Base-by-base conservation (phyloP, 2,329 filamentous ascomycete species). In the Cladosporium austrohemisphaericum region DNA sequence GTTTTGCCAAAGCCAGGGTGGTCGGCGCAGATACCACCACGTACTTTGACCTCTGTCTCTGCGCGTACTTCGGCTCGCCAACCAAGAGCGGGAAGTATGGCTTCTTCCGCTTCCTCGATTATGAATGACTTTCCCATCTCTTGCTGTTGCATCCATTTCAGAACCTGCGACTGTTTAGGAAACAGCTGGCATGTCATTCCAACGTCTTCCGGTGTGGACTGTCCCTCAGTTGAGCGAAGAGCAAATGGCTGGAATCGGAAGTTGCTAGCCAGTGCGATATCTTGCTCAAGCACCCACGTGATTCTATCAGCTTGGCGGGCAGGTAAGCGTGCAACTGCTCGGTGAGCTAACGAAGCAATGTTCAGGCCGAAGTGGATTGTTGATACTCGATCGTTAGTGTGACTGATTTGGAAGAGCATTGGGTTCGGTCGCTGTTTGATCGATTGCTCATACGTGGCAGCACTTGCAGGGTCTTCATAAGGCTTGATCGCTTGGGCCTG, bases 1-100 rank as follows among this genome's bases (percentile, higher is more conserved):
- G 83, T 86, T 58, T 87, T 86, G 0, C 84, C 84, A 58, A 83
- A 86, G 0, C 80, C 82, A 26, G 84, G 80, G 36, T 79, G 72
- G 57, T 85, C 81, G 2, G 81, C 81, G 26, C 85, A 69, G 14
- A 86, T 71, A 4, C 83, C 83, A 10, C 83, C 83, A 14, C 72
- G 74, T 32, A 83, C 53, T 25, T 52, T 28, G 45, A 69, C 41
- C n/a, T 62, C 19, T 28, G 69, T 61, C 51, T 72, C 57, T n/a
- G 73, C 76, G n/a, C 63, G 66, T 1, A 70, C 80, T 60, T 84
- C 81, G 2, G 74, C 73, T 50, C 78, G 74, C 77, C 80, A 85
- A 9, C 75, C 56, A 0, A 60, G 47, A 9, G 40, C 37, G 0
- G 68, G 57, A 10, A 83, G 60, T 1, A 73, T 52, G 2, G 72